These are phyloP conservation scores for Potentilla sterilis DNA, from an alignment of 306 rosid genomes.

Conservation along the genomic window DNA sequence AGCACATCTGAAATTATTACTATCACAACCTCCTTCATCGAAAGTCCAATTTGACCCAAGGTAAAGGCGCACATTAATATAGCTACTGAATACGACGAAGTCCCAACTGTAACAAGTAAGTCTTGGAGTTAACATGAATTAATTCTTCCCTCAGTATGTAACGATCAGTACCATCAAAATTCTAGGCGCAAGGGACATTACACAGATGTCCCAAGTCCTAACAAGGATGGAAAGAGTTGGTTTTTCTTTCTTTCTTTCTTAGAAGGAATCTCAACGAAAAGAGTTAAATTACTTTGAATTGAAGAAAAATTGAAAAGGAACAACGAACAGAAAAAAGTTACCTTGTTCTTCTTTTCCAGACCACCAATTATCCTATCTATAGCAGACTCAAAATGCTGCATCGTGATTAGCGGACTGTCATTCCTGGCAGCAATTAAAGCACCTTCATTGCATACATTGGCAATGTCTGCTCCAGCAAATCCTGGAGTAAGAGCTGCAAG, in stretches of 20 bases:
- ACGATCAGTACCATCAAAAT: background rate
- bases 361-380: conserved; percentile 96
- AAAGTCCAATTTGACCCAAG: background rate
- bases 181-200: background rate
- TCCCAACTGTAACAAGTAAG: background rate
- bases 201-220: background rate
- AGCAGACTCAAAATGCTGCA: conserved; percentile 86
- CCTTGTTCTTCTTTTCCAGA: conserved; percentile 97
- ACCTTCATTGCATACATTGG: conserved; percentile 96
- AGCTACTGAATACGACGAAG: background rate
- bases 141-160: background rate
- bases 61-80: background rate
- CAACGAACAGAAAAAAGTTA: conserved; percentile 17
- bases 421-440: conserved; percentile 91
- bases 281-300: background rate
- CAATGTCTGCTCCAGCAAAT: conserved; percentile 99
- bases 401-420: conserved; percentile 56
- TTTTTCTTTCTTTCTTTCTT: background rate
- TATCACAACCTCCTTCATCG: background rate
- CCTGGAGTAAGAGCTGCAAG: conserved; percentile 99
- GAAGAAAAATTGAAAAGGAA: background rate
- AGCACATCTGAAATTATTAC: background rate
- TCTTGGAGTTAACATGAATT: background rate
- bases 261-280: background rate
- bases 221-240: background rate